phyloP scores from a whole-genome alignment of 2,329 filamentous ascomycete species.

The Parasarocladium wereldwijsianum region DNA sequence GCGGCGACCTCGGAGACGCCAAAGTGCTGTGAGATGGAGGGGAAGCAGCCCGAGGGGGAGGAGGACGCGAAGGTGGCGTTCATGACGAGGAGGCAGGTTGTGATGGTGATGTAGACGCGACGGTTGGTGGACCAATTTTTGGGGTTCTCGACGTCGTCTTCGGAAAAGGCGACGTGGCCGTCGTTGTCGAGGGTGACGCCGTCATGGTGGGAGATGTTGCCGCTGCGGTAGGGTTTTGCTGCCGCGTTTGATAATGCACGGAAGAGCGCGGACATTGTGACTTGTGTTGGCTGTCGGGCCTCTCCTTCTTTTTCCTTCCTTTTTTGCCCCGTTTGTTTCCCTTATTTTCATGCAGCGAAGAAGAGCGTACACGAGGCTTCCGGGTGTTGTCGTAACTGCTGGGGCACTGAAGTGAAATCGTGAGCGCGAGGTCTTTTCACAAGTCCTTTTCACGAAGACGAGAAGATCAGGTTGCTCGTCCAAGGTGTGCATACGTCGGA shows the following conservation, averaged over 20 bases:
- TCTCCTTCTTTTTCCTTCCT: too few relatives aligned
- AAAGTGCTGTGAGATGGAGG: slow-evolving; percentile 19
- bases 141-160: slow-evolving; percentile 34
- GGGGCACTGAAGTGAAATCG: too few relatives aligned
- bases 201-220: slow-evolving; percentile 1
- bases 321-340: too few relatives aligned
- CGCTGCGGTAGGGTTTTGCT: slow-evolving; percentile 3
- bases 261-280: slow-evolving; percentile 1
- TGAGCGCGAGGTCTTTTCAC: too few relatives aligned
- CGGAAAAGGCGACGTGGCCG: slow-evolving; percentile 22
- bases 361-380: too few relatives aligned
- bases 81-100: slow-evolving; percentile 30
- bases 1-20: slow-evolving; percentile 30
- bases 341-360: too few relatives aligned
- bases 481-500: too few relatives aligned
- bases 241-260: background rate
- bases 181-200: slow-evolving; percentile 1
- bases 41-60: slow-evolving; percentile 18
- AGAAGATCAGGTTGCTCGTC: too few relatives aligned
- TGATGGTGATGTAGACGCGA: slow-evolving; percentile 25
- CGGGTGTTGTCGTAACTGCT: too few relatives aligned
- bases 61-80: slow-evolving; percentile 37
- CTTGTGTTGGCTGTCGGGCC: too few relatives aligned
- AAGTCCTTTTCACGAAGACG: too few relatives aligned
- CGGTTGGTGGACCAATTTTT: slow-evolving; percentile 28